Evolutionary conservation across 2,329 filamentous ascomycete species (phyloP), one percentile per base, ranked within the genome.

Genomic region (Beauveria varroae): DNA sequence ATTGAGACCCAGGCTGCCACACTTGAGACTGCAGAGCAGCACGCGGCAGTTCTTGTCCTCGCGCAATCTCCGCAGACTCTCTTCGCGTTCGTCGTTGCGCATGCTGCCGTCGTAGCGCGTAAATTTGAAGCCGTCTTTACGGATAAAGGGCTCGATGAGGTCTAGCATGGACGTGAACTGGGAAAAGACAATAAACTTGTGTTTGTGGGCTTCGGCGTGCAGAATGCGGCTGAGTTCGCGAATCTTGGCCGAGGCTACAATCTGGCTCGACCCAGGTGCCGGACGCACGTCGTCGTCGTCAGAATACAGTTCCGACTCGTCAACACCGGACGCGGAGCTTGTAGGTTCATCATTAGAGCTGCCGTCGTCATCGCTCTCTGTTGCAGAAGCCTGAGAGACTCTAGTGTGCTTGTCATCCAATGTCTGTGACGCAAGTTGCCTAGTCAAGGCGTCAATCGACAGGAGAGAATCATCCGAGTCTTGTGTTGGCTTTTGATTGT

Each of bases 121-220:
- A 71, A 89, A 96, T 63, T 82, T 83, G 73, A 96, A 88, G 16
- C 86, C 85, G 16, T 88, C 86, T 54, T 86, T 82, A 51, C 82
- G 81, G 63, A 99, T 80, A 75, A 98, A 97, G 2, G 95, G 95
- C 72, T 98, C 92, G 64, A 99, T 87, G 30, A 98, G 86, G 76
- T 98, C 90, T 51, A 99, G 86, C 95, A 99, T 99, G 0, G 91
- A 95, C 0, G 95, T 99, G 76, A 99, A 99, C 69, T 98, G 91
- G 1, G 92, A 96, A 76, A 99, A 99, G 65, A 99, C 92, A 69
- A 99, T 99, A 71, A 96, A 96, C 72, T 99, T 99, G 81, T 96
- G 91, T 63, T 91, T 81, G 1, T 81, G 78, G 0, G 87, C 86
- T 73, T 99, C 95, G 50, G 85, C 85, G 65, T 86, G 83, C 9